Base-by-base conservation (phyloP, 768 basidiomycete genomes). In the Russula olivacea region DNA sequence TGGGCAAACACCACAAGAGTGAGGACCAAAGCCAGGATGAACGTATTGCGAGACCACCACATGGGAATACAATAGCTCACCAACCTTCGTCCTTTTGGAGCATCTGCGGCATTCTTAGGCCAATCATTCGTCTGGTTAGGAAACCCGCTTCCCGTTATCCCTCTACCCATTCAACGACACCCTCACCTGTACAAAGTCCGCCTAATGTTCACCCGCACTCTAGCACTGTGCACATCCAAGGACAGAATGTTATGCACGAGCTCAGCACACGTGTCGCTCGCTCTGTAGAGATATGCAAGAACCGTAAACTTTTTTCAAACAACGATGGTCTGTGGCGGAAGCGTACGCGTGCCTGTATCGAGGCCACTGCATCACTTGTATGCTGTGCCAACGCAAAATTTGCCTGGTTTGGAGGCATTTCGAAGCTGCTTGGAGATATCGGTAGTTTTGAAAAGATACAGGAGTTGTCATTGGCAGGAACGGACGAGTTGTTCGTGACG, bases 191-290 rank as follows among this genome's bases (percentile, higher is more conserved):
- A 12, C 17, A 6, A 1, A 10, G 11, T 8, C 15, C 23, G 11
- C 23, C 1, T 4, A 19, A 11, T 28, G 5, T 1, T 8, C 21
- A 19, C 12, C 10, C 8, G 7, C 9, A 15, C 25, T 11, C 38
- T 15, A 9, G 9, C 15, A 28, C 17, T 11, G 19, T 15, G 2
- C 19, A 11, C 2, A 34, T 34, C 34, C 34, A 89, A 28, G 40
- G 25, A 30, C 25, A 47, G 2, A 7, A 40, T 30, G 28, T 50
- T 9, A 34, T 62, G 5, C 25, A 21, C 12, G 61, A 55, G 15
- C 57, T 66, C 12, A 55, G 65, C 52, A 38, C 17, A 9, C 57
- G 65, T 19, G 53, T 55, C 11, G 9, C 15, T 1, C 54, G 41
- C 17, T 28, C 41, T 28, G 28, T 34, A 15, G 54, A 28, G 17